A percentile compares a stretch with the other conserved stretches of the same genome.
phyloP scores from a whole-genome alignment of 371 early-diverging fungal genomes.

The Globomyces sp. region DNA sequence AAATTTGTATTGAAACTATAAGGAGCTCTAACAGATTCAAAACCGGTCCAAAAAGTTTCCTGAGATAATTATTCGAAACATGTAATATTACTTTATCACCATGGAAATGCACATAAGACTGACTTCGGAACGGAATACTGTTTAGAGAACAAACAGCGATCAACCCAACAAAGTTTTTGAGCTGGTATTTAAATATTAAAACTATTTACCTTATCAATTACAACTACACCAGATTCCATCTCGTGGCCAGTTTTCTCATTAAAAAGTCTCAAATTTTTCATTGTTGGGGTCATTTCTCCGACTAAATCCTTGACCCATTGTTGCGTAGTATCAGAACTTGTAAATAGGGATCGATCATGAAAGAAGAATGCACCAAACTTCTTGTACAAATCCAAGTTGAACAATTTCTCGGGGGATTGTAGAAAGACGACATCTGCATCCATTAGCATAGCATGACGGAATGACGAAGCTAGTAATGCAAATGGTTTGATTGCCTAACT shows the following conservation, averaged over 20 bases:
- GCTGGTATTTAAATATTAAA: constrained; percentile 10
- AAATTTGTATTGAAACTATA: constrained; percentile 8
- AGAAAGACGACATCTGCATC: constrained; percentile 75
- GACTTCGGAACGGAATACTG: constrained; percentile 1
- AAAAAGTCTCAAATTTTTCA: neutral
- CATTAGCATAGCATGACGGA: constrained; percentile 29
- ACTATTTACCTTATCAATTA: constrained; percentile 4
- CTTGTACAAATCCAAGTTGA: constrained; percentile 55
- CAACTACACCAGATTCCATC: constrained; percentile 63
- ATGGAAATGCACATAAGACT: constrained; percentile 28
- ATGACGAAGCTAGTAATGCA: constrained; percentile 15
- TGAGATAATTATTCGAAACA: no score
- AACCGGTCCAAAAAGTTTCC: constrained; percentile 25
- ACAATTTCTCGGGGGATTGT: constrained; percentile 58
- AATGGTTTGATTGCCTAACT: constrained; percentile 18
- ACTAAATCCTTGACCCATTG: neutral
- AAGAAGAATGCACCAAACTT: constrained; percentile 63
- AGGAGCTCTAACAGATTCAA: constrained; percentile 4
- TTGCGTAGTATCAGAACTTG: neutral
- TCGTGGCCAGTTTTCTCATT: constrained; percentile 41
- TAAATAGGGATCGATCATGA: constrained; percentile 49
- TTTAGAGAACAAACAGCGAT: constrained; percentile 11
- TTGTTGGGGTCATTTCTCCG: neutral
- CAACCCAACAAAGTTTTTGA: neutral
- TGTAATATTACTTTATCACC: constrained; percentile 16